Evolutionary conservation across 768 basidiomycete genomes (phyloP), one percentile per base, ranked within the genome.

Genomic region (Phanerochaete sordida): DNA sequence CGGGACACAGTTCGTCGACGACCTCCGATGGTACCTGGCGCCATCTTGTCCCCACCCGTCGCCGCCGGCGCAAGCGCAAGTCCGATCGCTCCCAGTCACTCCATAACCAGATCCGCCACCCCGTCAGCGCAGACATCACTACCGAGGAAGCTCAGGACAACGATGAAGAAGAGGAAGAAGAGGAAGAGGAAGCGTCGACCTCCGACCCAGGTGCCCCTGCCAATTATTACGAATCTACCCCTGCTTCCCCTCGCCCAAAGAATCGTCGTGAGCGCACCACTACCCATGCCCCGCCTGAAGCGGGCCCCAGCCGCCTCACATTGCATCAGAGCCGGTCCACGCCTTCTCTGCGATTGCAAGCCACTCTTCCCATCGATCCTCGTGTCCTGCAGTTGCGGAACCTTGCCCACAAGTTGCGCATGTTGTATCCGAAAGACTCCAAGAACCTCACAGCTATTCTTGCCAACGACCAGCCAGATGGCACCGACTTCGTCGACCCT

Each of bases 371-470:
- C 5, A 72, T 78, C 51, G 81, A 82, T 61, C 77, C 79, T 2
- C 77, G 76, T 21, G 77, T 79, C 16, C 70, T 80, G 8, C 81
- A 82, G 56, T 66, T 88, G 33, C 77, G 85, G 15, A 71, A 78
- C 57, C 76, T 88, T 8, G 84, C 84, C 11, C 79, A 79, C 62
- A 83, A 84, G 65, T 71, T 88, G 52, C 77, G 81, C 48, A 74
- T 80, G 61, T 73, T 79, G 37, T 88, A 85, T 69, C 84, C 84
- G 21, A 78, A 81, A 62, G 82, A 88, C 30, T 66, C 73, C 12
- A 62, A 63, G 5, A 61, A 66, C 23, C 70, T 76, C 4, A 59
- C 66, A 5, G 63, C 62, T 33, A 64, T 76, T 13, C 68, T 75
- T 19, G 65, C 72, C 16, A 63, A 69, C 48, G 66, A 72, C 37